Conservation (phyloP, 1,139 yeast species). For the Yamadazyma blattariae region DNA sequence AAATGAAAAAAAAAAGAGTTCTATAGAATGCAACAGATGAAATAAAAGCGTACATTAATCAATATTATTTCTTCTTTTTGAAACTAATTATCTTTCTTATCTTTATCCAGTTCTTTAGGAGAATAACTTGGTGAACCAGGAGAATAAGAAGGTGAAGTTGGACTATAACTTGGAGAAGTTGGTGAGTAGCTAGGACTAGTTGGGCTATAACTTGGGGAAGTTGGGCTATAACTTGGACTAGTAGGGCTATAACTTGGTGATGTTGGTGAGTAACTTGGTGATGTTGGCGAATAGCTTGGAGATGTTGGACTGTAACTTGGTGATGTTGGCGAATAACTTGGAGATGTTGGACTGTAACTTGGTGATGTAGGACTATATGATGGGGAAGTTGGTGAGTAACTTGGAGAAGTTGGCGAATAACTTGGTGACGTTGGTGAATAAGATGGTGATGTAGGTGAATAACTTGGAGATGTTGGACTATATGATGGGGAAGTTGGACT, state of each 20-base stretch:
- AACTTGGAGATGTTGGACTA: conserved; percentile 46
- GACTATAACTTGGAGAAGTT: conserved; percentile 65
- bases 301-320: conserved; percentile 69
- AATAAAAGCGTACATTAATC: conserved; percentile 3
- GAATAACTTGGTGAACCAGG: conserved; percentile 43
- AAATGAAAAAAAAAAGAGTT: too few species aligned
- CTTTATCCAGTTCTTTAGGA: conserved; percentile 6
- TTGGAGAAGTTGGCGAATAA: conserved; percentile 53
- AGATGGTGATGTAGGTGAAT: conserved; percentile 71
- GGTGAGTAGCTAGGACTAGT: conserved; percentile 54
- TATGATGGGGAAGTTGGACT: conserved; percentile 47
- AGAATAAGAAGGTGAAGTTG: conserved; percentile 56
- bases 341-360: conserved; percentile 36
- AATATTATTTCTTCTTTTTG: background rate
- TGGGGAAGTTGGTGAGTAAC: conserved; percentile 66
- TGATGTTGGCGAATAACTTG: conserved; percentile 69
- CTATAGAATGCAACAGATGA: too few species aligned
- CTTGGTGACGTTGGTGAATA: conserved; percentile 70
- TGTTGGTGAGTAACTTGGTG: conserved; percentile 64
- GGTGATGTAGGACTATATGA: conserved; percentile 51
- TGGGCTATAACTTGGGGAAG: conserved; percentile 65
- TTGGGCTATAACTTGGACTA: conserved; percentile 65
- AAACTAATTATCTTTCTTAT: conserved; percentile 4
- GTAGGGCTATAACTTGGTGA: conserved; percentile 66
- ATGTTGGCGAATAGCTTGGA: conserved; percentile 68